A percentile compares a stretch with the other conserved stretches of the same genome.
Conservation (phyloP, 257 asterid species). For the Solanum chiquidenum region DNA sequence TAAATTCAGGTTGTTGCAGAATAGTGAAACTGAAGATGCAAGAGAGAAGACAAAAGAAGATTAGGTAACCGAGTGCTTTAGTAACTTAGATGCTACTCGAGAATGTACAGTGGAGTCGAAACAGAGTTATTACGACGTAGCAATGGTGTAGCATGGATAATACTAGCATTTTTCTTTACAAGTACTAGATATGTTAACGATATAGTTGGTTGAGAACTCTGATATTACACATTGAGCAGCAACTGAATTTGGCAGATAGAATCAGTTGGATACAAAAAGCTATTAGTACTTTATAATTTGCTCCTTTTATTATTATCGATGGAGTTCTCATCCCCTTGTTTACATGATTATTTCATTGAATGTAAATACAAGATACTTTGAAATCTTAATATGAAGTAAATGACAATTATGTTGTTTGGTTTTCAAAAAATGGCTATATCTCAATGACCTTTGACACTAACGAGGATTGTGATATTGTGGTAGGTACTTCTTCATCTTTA, state of each 20-base stretch:
- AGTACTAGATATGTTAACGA: background rate
- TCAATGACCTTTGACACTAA: no score
- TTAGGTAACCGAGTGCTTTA: background rate
- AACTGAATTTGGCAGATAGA: background rate
- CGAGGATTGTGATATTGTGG: no score
- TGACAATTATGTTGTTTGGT: background rate
- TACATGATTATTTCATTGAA: background rate
- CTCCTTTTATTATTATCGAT: background rate
- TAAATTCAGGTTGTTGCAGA: conserved; percentile 46
- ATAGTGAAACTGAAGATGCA: conserved; percentile 17
- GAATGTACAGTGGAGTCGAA: background rate
- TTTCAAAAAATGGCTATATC: background rate
- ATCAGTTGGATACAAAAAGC: background rate
- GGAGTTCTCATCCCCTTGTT: background rate
- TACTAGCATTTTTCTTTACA: background rate
- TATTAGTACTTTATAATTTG: no score
- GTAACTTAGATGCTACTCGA: background rate
- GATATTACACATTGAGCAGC: background rate
- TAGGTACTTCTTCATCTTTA: no score
- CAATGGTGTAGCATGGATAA: background rate
- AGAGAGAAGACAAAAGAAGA: background rate
- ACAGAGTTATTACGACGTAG: background rate
- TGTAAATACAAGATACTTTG: background rate
- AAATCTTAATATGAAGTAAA: background rate
- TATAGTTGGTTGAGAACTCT: background rate